Conservation (phyloP, 495 filamentous ascomycete species). For the Hapsidospora chrysogenum region DNA sequence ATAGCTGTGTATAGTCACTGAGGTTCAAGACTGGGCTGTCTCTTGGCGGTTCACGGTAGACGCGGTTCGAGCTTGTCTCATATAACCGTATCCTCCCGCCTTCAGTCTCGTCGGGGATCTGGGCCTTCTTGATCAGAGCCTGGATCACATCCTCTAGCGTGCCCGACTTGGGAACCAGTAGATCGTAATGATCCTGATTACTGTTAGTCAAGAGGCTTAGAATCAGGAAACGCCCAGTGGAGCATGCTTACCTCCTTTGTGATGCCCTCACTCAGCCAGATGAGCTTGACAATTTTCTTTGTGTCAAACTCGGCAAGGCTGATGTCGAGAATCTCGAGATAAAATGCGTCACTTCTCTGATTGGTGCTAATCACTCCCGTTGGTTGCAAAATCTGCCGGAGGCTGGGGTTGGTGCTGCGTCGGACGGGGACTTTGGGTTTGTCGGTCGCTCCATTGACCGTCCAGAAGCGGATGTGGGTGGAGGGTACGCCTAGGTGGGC, state of each 20-base stretch:
- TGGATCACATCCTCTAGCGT: constrained; percentile 58
- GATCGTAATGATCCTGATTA: constrained; percentile 48
- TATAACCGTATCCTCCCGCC: constrained; percentile 52
- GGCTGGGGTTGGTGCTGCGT: constrained; percentile 42
- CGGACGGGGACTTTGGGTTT: constrained; percentile 63
- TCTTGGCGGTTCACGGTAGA: constrained; percentile 52
- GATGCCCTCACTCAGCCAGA: constrained; percentile 76
- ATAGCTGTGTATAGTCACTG: constrained; percentile 70
- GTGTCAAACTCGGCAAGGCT: constrained; percentile 84
- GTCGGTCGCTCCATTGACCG: constrained; percentile 55
- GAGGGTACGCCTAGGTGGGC: constrained; percentile 61
- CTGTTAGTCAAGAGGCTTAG: constrained; percentile 10
- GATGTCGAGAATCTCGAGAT: constrained; percentile 85
- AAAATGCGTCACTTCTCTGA: constrained; percentile 60
- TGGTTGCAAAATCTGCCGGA: constrained; percentile 55
- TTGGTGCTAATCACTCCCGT: constrained; percentile 36
- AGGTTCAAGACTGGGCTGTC: constrained; percentile 53
- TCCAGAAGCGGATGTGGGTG: constrained; percentile 81
- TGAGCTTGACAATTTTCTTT: constrained; percentile 68
- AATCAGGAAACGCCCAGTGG: background rate
- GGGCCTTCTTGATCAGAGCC: constrained; percentile 60
- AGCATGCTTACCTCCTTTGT: constrained; percentile 55
- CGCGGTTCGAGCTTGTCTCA: constrained; percentile 61
- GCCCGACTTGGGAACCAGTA: constrained; percentile 73
- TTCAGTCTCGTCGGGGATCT: constrained; percentile 54